Base-by-base conservation (phyloP, 805 yeast genomes). In the Grigorovia jiainica region DNA sequence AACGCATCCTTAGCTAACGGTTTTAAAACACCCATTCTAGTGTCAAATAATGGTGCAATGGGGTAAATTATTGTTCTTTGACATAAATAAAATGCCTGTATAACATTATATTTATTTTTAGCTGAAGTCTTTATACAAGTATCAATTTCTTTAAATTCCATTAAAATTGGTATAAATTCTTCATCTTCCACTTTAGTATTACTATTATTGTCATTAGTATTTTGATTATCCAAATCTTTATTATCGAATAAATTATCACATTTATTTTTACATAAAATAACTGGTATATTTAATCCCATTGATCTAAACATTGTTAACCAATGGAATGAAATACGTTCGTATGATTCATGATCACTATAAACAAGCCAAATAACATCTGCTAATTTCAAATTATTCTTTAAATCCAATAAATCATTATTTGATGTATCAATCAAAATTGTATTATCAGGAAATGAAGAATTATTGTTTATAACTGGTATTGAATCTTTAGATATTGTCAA, bases 351-450 rank as follows among this genome's bases (percentile, higher is more conserved):
- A 55, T 89, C 97, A 3, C 92, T 76, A 57, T 89, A 92, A 0
- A 92, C 87, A n/a, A 92, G 71, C 90, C 96, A 83, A 2, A 92
- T 83, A 11, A 87, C 97, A 61, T 85, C 90, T 0, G 97, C 92
- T 41, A 75, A 72, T 37, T 95, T 72, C 47, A 92, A 73, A 57
- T 87, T 95, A 25, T 72, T 67, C 44, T 83, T 85, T 11, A 92
- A 63, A 0, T 65, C 57, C 1, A 64, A 63, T 27, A 77, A 63
- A 54, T 87, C 94, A 1, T 79, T 71, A 1, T 87, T 70, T 1
- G 79, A 67, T 0, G 97, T 90, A 57, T 92, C 99, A 1, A 87
- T 73, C 5, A 92, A 66, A 3, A 86, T 70, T 0, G 95, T 83
- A 4, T 76, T 72, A 31, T 73, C 72, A 27, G 16, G n/a, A 13